phyloP scores from a whole-genome alignment of 1,284 basidiomycete genomes.

The Rhodotorula sp. region DNA sequence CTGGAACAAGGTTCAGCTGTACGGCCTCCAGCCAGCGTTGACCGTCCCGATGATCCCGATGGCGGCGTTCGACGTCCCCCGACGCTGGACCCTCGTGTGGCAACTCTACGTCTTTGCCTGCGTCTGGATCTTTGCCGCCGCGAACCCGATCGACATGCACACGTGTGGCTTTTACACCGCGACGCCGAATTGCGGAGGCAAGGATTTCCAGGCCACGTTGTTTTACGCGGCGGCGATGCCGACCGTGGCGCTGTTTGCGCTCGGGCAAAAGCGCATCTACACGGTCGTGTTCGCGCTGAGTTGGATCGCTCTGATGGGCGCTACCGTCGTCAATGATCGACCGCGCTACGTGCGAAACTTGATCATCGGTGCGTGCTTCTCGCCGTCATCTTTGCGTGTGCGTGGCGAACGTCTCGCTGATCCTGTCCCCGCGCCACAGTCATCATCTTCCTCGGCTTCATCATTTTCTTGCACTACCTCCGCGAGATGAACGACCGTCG shows the following conservation, averaged over 20 bases:
- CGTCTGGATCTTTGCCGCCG: conserved; percentile 57
- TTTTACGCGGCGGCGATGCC: conserved; percentile 64
- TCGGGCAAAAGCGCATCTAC: conserved; percentile 67
- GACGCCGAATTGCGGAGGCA: conserved; percentile 2
- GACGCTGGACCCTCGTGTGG: conserved; percentile 60
- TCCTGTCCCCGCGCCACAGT: conserved; percentile 41
- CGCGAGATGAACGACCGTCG: conserved; percentile 59
- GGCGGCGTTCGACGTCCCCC: conserved; percentile 67
- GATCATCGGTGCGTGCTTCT: conserved; percentile 14
- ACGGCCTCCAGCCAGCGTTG: conserved; percentile 54
- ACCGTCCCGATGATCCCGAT: conserved; percentile 56
- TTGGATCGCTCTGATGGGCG: conserved; percentile 40
- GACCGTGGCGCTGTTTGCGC: conserved; percentile 71
- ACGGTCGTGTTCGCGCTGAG: conserved; percentile 60
- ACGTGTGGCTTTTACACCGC: conserved; percentile 16
- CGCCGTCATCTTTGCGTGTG: too few species aligned
- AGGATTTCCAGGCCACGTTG: conserved; percentile 37
- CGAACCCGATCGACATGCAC: conserved; percentile 49
- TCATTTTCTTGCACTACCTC: conserved; percentile 49
- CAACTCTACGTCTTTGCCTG: conserved; percentile 59
- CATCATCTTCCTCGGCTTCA: conserved; percentile 60
- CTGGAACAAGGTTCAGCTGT: conserved; percentile 47
- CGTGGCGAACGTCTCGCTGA: too few species aligned
- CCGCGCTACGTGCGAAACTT: conserved; percentile 26
- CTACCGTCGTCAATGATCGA: conserved; percentile 19